Percentiles rank a stretch among this genome's conserved stretches.
Conservation (phyloP, 2,329 filamentous ascomycete genomes). For the Fusarium newnesense region DNA sequence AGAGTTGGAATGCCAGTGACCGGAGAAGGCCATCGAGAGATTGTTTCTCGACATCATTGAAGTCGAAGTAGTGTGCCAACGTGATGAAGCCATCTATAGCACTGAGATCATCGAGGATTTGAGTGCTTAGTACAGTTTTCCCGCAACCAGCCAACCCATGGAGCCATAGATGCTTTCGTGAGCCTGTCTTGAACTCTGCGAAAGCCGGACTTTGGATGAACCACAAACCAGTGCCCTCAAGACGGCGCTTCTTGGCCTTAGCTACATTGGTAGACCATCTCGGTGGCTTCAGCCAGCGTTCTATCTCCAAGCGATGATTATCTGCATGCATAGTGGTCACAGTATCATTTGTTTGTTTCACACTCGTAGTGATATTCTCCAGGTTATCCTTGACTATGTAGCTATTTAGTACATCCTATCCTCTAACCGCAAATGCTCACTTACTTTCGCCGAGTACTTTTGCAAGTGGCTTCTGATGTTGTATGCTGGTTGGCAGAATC, state of each 20-base stretch:
- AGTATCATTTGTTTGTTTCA: not conserved
- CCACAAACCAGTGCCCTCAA: conserved; percentile 11
- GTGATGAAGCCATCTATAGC: not conserved
- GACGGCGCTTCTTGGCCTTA: conserved; percentile 7
- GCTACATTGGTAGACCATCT: conserved; percentile 19
- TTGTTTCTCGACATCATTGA: conserved; percentile 34
- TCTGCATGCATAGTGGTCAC: not conserved
- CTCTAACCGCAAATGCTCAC: rapidly evolving
- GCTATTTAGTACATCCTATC: not conserved
- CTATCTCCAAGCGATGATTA: not conserved
- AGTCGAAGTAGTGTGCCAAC: conserved; percentile 38
- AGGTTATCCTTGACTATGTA: not conserved
- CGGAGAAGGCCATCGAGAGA: conserved; percentile 11
- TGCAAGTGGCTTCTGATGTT: rapidly evolving
- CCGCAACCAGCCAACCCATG: conserved; percentile 31
- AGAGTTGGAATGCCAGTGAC: conserved; percentile 23
- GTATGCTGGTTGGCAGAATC: rapidly evolving
- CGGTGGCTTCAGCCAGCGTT: conserved; percentile 23
- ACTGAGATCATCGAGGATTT: conserved; percentile 21
- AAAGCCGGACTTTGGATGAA: rapidly evolving
- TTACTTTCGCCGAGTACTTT: rapidly evolving
- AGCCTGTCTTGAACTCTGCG: not conserved
- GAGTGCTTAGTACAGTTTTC: conserved; percentile 33
- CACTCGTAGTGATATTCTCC: rapidly evolving
- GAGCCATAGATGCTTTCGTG: not conserved